Conservation (phyloP, 202 grass and related monocot genomes). For the Panicum virgatum region DNA sequence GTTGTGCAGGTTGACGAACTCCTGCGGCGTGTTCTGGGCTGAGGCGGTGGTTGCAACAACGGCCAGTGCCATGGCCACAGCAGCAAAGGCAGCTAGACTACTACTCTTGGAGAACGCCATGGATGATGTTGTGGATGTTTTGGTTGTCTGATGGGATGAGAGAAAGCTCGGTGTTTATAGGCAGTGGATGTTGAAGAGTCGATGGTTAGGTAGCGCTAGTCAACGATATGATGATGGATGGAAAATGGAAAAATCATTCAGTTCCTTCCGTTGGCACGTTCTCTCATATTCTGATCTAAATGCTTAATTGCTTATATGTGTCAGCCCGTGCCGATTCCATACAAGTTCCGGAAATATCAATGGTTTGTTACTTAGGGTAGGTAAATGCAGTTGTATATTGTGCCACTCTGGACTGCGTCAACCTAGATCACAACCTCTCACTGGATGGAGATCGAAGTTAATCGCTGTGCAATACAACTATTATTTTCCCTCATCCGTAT, state of each 20-base stretch:
- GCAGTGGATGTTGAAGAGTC: not conserved
- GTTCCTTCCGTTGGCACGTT: not conserved
- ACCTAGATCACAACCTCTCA: too few species aligned
- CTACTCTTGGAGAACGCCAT: constrained; percentile 17
- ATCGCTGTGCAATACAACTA: too few species aligned
- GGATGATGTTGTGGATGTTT: not conserved
- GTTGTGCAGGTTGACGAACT: constrained; percentile 46
- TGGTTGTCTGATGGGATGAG: not conserved
- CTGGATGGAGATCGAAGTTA: too few species aligned
- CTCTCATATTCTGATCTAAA: not conserved
- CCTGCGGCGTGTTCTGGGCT: constrained; percentile 38
- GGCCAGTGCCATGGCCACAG: not conserved
- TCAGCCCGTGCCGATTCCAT: too few species aligned
- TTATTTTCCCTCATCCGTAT: too few species aligned
- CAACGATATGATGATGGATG: not conserved
- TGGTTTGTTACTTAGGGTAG: too few species aligned
- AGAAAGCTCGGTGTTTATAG: constrained; percentile 6
- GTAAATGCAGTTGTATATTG: too few species aligned
- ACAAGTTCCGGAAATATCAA: too few species aligned
- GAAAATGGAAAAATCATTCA: not conserved
- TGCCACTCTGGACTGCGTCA: too few species aligned
- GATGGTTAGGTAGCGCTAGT: not conserved
- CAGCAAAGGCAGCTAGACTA: not conserved
- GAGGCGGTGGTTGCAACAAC: not conserved
- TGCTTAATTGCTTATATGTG: too few species aligned